Evolutionary conservation across 805 yeast species (phyloP), one percentile per base, ranked within the genome.

Genomic region (Spathaspora passalidarum): DNA sequence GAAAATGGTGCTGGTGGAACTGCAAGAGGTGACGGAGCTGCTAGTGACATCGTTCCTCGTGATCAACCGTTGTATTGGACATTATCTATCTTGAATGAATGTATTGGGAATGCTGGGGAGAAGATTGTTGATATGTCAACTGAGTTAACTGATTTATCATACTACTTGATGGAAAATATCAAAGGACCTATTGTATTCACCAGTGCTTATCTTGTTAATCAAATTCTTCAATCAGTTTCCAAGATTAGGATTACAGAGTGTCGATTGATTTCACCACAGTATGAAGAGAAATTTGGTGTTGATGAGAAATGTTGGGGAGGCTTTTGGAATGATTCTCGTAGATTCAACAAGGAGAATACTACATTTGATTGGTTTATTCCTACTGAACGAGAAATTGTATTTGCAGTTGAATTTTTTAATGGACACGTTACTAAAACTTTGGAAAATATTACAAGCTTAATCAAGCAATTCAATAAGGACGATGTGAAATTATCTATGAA

Each of bases 1-100:
- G 88, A 83, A 52, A 86, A 91, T 51, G 86, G 81, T 2, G 97
- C 97, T 0, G 98, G 97, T 2, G 65, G 78, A 1, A 69, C 82
- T 0, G 76, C 96, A 60, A 76, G 80, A 4, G 80, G 84, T 0
- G 43, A 34, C 19, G 38, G 38, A 10, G 34, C 34, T 13, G 34
- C 34, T 29, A 69, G 76, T 5, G 91, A 86, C 23, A 72, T 86
- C 20, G 72, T 82, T 21, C 87, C 87, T n/a, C 75, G 90, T 36
- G 98, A 94, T 62, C 84, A 84, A 23, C 78, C 83, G 16, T 65
- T 94, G 7, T 80, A 81, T 23, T 81, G 96, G 80, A 79, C 84
- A 56, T 60, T 88, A 25, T 76, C 83, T 2, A 78, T 89, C 2
- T 63, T 91, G 37, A 81, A 84, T 57, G 91, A 88, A 59, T 71